These are phyloP conservation scores for carrot (Daucus carota) DNA, from an alignment of 129 eudicot genomes.

Conservation along the genomic window DNA sequence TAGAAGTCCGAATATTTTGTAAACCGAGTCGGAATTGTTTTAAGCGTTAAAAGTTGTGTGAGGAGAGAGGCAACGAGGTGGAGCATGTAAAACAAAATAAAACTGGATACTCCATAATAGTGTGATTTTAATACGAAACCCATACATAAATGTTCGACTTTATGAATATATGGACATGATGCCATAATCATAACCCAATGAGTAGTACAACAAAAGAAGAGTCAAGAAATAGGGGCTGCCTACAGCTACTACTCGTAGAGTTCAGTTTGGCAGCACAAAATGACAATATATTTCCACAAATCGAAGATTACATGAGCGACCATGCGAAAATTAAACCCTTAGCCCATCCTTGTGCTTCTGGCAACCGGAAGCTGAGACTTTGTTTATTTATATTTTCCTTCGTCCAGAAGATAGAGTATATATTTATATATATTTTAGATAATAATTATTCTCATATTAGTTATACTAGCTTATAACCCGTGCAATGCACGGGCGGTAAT, in stretches of 20 bases:
- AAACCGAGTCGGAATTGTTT: neutral
- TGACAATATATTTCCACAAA: neutral
- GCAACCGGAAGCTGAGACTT: no score
- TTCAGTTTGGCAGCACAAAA: neutral
- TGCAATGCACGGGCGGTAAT: no score
- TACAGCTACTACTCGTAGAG: neutral
- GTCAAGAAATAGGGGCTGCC: neutral
- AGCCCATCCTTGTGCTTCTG: neutral
- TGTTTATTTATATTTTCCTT: no score
- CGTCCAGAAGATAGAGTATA: no score
- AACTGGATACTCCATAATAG: no score
- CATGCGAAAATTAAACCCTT: neutral
- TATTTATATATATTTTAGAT: no score
- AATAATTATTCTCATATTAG: no score
- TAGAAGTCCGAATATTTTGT: no score
- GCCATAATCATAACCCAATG: conserved; percentile 3
- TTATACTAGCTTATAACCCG: no score
- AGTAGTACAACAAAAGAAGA: conserved; percentile 6
- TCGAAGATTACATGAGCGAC: neutral
- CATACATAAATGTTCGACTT: neutral
- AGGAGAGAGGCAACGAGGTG: neutral
- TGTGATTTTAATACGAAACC: neutral
- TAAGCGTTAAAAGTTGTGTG: neutral
- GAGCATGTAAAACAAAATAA: neutral
- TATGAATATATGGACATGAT: neutral